These are phyloP conservation scores for Azolla pinnata DNA, from an alignment of 75 land plant genomes.

Conservation along the genomic window DNA sequence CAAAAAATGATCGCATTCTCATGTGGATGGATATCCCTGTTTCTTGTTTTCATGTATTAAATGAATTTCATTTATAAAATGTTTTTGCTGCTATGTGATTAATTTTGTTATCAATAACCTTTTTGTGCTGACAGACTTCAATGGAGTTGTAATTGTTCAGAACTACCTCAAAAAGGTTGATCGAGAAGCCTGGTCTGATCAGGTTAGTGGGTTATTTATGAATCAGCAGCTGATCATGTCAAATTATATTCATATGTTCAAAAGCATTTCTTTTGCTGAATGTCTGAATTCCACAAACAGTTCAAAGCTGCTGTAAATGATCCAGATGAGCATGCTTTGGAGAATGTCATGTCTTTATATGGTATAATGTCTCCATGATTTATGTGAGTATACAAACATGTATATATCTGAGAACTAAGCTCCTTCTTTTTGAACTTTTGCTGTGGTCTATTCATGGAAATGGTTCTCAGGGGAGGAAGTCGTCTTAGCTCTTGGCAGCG, in stretches of 20 bases:
- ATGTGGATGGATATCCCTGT: not conserved
- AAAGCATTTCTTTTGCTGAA: not conserved
- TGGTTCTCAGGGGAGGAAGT: constrained; percentile 70
- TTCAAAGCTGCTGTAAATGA: constrained; percentile 66
- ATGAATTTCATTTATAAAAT: not conserved
- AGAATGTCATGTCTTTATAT: constrained; percentile 63
- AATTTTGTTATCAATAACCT: too few relatives aligned
- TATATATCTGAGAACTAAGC: too few relatives aligned
- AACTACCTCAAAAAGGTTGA: constrained; percentile 75
- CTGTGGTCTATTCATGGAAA: not conserved
- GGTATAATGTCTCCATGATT: too few relatives aligned
- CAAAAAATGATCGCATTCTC: not conserved
- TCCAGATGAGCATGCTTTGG: constrained; percentile 51
- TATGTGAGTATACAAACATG: too few relatives aligned
- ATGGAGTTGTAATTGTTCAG: constrained; percentile 88
- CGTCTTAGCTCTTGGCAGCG: constrained; percentile 81
- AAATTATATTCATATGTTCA: too few relatives aligned
- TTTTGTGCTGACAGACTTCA: constrained; percentile 96
- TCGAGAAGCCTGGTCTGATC: constrained; percentile 74
- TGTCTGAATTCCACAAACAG: constrained; percentile 36
- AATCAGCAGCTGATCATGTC: too few relatives aligned
- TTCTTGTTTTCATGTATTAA: too few relatives aligned
- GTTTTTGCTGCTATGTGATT: not conserved
- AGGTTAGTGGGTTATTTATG: constrained; percentile 31
- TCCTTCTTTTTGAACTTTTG: too few relatives aligned